Evolutionary conservation across 768 basidiomycete genomes (phyloP).

Genomic region (Mycena venus): DNA sequence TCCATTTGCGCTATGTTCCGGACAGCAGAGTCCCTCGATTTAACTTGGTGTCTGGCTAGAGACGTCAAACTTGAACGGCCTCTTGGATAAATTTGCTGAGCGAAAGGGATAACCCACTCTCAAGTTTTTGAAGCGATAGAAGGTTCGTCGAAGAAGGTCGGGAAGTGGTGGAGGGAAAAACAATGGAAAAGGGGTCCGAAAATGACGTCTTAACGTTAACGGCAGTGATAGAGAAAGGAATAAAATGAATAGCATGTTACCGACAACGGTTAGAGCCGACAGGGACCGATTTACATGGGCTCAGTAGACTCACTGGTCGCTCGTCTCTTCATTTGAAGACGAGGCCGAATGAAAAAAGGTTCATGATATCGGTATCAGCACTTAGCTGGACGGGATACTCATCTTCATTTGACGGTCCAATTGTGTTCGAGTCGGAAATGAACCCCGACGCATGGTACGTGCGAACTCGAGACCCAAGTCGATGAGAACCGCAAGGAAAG

Average conservation of each 20-base stretch:
- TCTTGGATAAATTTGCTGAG: neutral
- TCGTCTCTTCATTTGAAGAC: too few species aligned
- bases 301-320: too few species aligned
- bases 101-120: neutral
- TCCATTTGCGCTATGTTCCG: neutral
- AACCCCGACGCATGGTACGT: neutral
- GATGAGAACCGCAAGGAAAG: neutral
- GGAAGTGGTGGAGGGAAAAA: neutral
- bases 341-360: too few species aligned
- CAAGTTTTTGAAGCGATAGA: neutral
- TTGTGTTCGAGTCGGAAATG: neutral
- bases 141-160: neutral
- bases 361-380: too few species aligned
- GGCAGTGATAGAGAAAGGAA: neutral
- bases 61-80: neutral
- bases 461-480: neutral
- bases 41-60: neutral
- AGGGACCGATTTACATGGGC: neutral
- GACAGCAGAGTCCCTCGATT: neutral
- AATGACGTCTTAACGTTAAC: neutral
- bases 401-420: neutral
- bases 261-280: neutral
- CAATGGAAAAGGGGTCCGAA: neutral
- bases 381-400: neutral
- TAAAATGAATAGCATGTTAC: slow-evolving; percentile 2